phyloP scores from a whole-genome alignment of 1,284 basidiomycete genomes.

The Apiotrichum gracile region DNA sequence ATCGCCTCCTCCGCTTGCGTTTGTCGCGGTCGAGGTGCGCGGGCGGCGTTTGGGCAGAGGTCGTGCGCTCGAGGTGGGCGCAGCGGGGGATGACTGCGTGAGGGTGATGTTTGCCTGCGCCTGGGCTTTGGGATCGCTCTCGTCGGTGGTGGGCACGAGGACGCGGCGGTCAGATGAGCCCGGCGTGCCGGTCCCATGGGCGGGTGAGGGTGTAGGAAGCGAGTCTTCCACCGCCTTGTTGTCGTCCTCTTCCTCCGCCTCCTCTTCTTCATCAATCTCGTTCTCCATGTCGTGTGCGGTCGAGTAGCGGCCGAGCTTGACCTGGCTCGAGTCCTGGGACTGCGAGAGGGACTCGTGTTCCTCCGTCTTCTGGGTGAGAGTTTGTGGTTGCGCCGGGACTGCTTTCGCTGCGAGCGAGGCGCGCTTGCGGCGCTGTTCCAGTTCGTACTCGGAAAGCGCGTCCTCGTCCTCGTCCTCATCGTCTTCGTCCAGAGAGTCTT shows the following conservation, averaged over 20 bases:
- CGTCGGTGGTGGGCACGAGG: conserved; percentile 11
- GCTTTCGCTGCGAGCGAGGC: too few species aligned
- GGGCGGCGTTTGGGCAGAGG: not conserved
- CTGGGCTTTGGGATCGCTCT: conserved; percentile 2
- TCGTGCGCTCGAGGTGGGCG: not conserved
- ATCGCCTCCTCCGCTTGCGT: too few species aligned
- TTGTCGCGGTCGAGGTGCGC: too few species aligned
- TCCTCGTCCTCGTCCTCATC: conserved; percentile 10
- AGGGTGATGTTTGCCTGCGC: not conserved
- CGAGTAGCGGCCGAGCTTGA: conserved; percentile 3
- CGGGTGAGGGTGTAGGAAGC: too few species aligned
- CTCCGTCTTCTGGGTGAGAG: not conserved
- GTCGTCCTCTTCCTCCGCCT: not conserved
- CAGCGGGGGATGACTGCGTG: too few species aligned
- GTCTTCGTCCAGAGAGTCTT: conserved; percentile 2
- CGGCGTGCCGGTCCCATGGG: too few species aligned
- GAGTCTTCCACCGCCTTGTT: too few species aligned
- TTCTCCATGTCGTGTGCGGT: not conserved
- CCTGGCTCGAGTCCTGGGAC: conserved; percentile 12
- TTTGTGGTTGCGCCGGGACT: not conserved
- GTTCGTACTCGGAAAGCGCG: conserved; percentile 25
- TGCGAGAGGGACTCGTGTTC: conserved; percentile 8
- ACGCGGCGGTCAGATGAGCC: too few species aligned
- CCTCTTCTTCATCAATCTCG: not conserved
- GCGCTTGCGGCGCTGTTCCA: conserved; percentile 6